These are phyloP conservation scores for Tulasnella sp. DNA, from an alignment of 768 basidiomycete species.

Conservation along the genomic window DNA sequence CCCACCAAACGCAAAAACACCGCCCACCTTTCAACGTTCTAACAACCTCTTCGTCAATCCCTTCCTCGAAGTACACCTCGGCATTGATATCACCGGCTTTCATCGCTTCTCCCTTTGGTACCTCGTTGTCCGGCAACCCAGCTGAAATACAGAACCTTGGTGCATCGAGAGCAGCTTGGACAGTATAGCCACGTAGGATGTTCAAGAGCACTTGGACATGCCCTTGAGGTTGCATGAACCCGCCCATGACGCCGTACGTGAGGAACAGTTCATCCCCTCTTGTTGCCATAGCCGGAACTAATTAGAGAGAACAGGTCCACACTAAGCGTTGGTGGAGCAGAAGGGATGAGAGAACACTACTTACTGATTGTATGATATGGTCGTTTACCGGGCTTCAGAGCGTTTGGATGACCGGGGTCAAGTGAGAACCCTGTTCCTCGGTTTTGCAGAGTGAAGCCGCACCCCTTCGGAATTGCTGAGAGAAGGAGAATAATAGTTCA, in stretches of 20 bases:
- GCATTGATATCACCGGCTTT: conserved; percentile 72
- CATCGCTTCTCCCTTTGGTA: conserved; percentile 43
- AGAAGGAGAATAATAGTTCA: conserved; percentile 20
- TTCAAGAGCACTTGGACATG: conserved; percentile 94
- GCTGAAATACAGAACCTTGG: conserved; percentile 96
- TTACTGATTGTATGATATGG: conserved; percentile 85
- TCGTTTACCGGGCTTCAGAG: conserved; percentile 72
- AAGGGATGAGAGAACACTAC: conserved; percentile 8
- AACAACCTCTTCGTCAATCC: conserved; percentile 65
- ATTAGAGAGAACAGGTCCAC: background rate
- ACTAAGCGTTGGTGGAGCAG: background rate
- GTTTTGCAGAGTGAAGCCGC: conserved; percentile 97
- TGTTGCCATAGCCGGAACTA: conserved; percentile 78
- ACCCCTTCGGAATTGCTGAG: conserved; percentile 85
- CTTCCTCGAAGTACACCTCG: conserved; percentile 89
- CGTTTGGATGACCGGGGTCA: conserved; percentile 81
- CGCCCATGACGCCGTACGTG: conserved; percentile 90
- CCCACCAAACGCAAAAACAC: background rate
- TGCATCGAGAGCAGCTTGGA: conserved; percentile 89
- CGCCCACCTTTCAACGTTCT: conserved; percentile 63
- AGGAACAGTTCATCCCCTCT: conserved; percentile 81
- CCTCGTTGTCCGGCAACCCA: conserved; percentile 66
- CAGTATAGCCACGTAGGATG: conserved; percentile 81
- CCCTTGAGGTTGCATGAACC: conserved; percentile 95
- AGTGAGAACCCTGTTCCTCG: conserved; percentile 85